These are phyloP conservation scores for Nepenthes alata DNA, from an alignment of 179 eudicot species.

Conservation along the genomic window DNA sequence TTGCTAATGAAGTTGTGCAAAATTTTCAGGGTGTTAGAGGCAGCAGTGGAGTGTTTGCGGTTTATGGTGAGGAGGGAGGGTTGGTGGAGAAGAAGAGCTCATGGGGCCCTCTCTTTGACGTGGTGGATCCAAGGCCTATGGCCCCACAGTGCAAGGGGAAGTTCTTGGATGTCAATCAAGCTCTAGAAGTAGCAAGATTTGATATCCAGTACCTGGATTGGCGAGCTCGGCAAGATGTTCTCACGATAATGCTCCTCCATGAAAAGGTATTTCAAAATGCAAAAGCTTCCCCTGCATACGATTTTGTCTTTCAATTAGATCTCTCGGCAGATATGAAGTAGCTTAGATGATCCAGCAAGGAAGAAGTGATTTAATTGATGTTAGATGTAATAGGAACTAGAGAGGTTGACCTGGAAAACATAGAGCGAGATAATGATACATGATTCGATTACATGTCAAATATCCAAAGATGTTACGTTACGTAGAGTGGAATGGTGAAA, in stretches of 20 bases:
- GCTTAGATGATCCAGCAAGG: no score
- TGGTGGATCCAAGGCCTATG: constrained; percentile 75
- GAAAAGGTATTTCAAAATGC: constrained; percentile 46
- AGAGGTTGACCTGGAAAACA: no score
- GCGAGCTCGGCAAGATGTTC: constrained; percentile 88
- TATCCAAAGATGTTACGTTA: no score
- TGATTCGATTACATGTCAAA: no score
- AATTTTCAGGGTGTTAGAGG: constrained; percentile 29
- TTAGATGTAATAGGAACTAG: no score
- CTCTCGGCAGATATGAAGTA: neutral
- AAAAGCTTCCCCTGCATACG: no score
- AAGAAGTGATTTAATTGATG: no score
- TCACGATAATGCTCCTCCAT: constrained; percentile 78
- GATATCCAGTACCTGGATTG: constrained; percentile 91
- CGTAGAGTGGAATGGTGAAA: no score
- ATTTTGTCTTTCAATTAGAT: neutral
- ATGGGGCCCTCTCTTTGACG: constrained; percentile 67
- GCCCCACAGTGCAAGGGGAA: constrained; percentile 57
- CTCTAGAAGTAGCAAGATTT: constrained; percentile 72
- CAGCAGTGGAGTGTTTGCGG: constrained; percentile 54
- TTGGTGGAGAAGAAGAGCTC: constrained; percentile 49
- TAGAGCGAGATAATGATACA: no score
- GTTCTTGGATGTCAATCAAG: constrained; percentile 68
- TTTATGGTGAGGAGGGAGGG: constrained; percentile 57
- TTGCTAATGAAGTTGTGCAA: neutral